Base-by-base conservation (phyloP, 768 basidiomycete species). In the Podaxis sp. region DNA sequence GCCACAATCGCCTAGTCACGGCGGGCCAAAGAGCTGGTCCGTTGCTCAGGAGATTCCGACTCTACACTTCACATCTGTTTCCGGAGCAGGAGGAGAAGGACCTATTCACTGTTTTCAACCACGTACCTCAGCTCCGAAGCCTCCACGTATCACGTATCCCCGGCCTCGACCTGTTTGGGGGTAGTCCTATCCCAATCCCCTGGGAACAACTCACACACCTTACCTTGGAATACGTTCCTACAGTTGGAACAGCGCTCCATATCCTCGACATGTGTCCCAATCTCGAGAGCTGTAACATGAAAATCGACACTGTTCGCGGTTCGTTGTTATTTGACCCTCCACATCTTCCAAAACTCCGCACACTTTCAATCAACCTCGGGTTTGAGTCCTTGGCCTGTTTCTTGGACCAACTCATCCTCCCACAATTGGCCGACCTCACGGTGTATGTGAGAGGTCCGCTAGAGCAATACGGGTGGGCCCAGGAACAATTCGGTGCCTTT, bases 91-190 rank as follows among this genome's bases (percentile, higher is more conserved):
- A 71, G 46, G 72, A 72, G 58, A 71, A 71, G 36, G 71, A 71
- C 56, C 63, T 75, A 20, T 72, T 75, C 64, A 68, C 67, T 36
- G 71, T 74, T 52, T 72, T 76, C 64, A 65, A 71, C 50, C 62
- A 61, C 28, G 73, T 73, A 17, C 75, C 75, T 41, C 64, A 63
- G 58, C 73, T 77, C 30, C 65, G 67, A 40, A 68, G 65, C 52
- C 68, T 76, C 22, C 67, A 71, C 38, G 69, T 77, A 24, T 74
- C 75, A 10, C 70, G 70, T 28, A 71, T 77, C 26, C 75, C 74
- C 33, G 69, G 69, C 55, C 68, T 73, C 17, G 68, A 65, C 58
- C 62, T 75, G 36, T 65, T 68, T 13, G 70, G 68, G 36, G 62
- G 68, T 53, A 69, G 65, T 50, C 60, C 68, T 28, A 65, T 71